Base-by-base conservation (phyloP, 805 yeast species). In the Pichia gijzeniarum region DNA sequence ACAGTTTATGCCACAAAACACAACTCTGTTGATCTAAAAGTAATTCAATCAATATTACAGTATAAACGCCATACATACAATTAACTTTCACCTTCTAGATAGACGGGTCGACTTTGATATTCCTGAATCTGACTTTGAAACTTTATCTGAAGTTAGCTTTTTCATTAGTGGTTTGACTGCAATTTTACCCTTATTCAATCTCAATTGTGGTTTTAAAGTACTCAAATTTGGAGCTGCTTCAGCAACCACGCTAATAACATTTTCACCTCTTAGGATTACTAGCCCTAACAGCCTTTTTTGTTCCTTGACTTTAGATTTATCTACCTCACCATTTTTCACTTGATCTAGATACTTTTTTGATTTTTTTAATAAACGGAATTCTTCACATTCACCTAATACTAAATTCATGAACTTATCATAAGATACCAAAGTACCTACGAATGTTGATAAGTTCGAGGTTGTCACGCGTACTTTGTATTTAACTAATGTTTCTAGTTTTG, bases 341-440 rank as follows among this genome's bases (percentile, higher is more conserved):
- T 50, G 37, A 17, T 41, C 35, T 54, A 70, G 61, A 50, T 60
- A 68, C 19, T 51, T 59, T 50, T 49, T 60, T 42, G 85, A 73
- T 50, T 79, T 79, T 54, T 79, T 81, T 4, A 95, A 80, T 10
- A 81, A 64, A 52, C 97, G 72, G 56, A 79, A 79, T 60, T 91
- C 99, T 56, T 86, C 89, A 35, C 93, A 77, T 52, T 90, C 93
- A 12, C 85, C 74, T 28, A 91, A 67, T 13, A 93, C 95, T 16
- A 91, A 60, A 62, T 91, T 91, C 82, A 90, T 81, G 60, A 83
- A 85, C 59, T 82, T 82, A 63, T 93, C 99, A 62, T 87, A 91
- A 7, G 98, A 89, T 51, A 90, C 65, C 43, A 91, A 72, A 50
- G 80, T 81, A 2, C 99, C 99, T 6, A 80, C 71, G 52, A 85